phyloP scores from a whole-genome alignment of 1,284 basidiomycete genomes.

The Singerocomus inundabilis region DNA sequence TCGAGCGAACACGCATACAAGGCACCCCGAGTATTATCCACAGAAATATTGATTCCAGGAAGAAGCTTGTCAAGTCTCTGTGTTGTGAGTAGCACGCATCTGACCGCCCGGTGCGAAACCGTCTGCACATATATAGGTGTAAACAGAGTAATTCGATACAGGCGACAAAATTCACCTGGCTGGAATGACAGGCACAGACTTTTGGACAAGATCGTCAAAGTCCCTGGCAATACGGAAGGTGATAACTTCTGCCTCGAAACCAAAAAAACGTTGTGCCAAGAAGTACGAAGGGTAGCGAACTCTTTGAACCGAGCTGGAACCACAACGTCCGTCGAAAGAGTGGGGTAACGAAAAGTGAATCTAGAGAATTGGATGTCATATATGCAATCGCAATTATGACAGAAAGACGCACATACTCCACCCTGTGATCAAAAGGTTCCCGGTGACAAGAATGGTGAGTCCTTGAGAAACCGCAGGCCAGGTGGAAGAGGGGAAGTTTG shows the following conservation, averaged over 20 bases:
- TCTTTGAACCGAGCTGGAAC: constrained; percentile 45
- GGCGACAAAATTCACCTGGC: constrained; percentile 6
- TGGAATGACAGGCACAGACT: not conserved
- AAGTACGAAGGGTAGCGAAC: constrained; percentile 46
- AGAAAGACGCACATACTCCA: constrained; percentile 28
- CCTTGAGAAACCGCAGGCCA: constrained; percentile 40
- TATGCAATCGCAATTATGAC: not conserved
- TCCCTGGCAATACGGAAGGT: constrained; percentile 41
- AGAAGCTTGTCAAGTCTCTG: constrained; percentile 38
- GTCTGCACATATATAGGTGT: constrained; percentile 18
- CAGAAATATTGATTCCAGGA: constrained; percentile 34
- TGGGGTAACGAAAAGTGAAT: constrained; percentile 22
- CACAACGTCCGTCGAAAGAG: constrained; percentile 34
- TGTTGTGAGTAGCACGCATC: constrained; percentile 41
- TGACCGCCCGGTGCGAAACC: constrained; percentile 37
- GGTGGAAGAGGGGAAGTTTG: constrained; percentile 33
- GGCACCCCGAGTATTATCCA: constrained; percentile 41
- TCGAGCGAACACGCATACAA: constrained; percentile 49
- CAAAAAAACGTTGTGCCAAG: constrained; percentile 46
- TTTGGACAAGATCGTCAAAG: constrained; percentile 37
- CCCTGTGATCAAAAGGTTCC: constrained; percentile 46
- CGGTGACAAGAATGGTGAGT: constrained; percentile 40
- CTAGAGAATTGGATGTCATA: constrained; percentile 4
- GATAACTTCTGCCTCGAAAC: constrained; percentile 24
- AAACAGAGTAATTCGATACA: not conserved